Conservation (phyloP, 805 yeast species). For the Sungouiella thailandica region DNA sequence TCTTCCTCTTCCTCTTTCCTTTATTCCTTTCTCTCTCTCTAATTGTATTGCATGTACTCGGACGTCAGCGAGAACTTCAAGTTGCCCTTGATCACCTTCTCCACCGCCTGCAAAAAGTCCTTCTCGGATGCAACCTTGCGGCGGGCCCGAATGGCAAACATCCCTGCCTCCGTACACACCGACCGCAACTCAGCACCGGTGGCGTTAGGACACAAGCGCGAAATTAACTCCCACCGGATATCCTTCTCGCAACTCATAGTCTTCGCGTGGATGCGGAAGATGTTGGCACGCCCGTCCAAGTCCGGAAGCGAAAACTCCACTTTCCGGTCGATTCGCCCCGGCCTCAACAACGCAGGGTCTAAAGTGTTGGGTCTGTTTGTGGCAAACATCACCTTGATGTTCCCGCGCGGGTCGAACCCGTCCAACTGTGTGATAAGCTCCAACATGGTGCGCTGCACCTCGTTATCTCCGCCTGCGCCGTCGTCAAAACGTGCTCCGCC, state of each 20-base stretch:
- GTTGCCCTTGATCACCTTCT: constrained; percentile 97
- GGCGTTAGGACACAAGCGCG: constrained; percentile 94
- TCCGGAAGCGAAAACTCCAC: constrained; percentile 97
- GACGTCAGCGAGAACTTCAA: constrained; percentile 96
- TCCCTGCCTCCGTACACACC: constrained; percentile 98
- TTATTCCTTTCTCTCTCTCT: constrained; percentile 15
- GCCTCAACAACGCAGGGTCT: constrained; percentile 96
- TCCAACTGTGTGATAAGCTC: constrained; percentile 96
- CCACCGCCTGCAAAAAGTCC: constrained; percentile 96
- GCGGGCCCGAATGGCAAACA: constrained; percentile 98
- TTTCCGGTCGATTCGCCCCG: constrained; percentile 98
- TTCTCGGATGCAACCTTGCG: constrained; percentile 97
- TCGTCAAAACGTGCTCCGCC: constrained; percentile 99
- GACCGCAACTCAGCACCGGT: constrained; percentile 99
- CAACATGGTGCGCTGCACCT: constrained; percentile 98
- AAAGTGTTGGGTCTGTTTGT: constrained; percentile 97
- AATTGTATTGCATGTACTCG: constrained; percentile 97
- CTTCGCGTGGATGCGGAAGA: constrained; percentile 94
- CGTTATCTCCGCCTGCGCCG: constrained; percentile 99
- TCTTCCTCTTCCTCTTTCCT: too few species aligned
- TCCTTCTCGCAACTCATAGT: constrained; percentile 97
- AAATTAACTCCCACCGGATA: constrained; percentile 97
- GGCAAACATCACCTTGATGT: constrained; percentile 98
- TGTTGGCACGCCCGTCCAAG: constrained; percentile 95
- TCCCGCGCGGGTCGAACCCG: constrained; percentile 98